phyloP scores from a whole-genome alignment of 768 basidiomycete genomes.

The Russula lepida region DNA sequence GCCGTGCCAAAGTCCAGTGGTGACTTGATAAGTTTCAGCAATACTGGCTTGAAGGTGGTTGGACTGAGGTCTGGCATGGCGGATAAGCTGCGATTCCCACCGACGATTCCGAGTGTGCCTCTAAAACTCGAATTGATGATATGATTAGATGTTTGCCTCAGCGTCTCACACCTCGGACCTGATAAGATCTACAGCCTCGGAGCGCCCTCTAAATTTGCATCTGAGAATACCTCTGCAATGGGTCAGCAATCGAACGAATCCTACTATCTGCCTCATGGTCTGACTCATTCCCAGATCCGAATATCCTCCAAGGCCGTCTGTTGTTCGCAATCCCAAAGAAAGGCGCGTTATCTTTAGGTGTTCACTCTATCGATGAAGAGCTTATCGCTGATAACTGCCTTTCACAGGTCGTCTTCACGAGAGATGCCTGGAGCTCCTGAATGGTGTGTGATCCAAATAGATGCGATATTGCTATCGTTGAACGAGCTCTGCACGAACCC shows the following conservation, averaged over 20 bases:
- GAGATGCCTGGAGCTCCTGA: conserved; percentile 76
- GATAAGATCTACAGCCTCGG: not conserved
- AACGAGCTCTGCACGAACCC: not conserved
- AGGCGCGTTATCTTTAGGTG: conserved; percentile 39
- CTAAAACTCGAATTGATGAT: not conserved
- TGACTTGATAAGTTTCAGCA: conserved; percentile 70
- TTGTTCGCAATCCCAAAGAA: conserved; percentile 98
- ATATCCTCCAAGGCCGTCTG: conserved; percentile 73
- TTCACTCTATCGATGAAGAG: not conserved
- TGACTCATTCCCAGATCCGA: conserved; percentile 42
- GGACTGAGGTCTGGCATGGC: conserved; percentile 22
- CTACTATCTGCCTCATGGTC: too few species aligned
- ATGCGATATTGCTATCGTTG: not conserved
- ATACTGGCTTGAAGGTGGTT: conserved; percentile 63
- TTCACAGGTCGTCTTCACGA: conserved; percentile 75
- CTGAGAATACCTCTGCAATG: not conserved
- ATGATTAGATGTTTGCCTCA: not conserved
- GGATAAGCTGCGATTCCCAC: too few species aligned
- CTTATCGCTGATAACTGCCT: not conserved
- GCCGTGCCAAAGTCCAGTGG: conserved; percentile 74
- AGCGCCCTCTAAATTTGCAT: not conserved
- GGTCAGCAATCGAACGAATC: not conserved
- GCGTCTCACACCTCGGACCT: not conserved
- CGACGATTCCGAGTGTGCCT: too few species aligned
- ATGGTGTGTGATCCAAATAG: conserved; percentile 40